phyloP scores from a whole-genome alignment of 1,139 yeast species.

The Suzukiozyma palmioleophila region DNA sequence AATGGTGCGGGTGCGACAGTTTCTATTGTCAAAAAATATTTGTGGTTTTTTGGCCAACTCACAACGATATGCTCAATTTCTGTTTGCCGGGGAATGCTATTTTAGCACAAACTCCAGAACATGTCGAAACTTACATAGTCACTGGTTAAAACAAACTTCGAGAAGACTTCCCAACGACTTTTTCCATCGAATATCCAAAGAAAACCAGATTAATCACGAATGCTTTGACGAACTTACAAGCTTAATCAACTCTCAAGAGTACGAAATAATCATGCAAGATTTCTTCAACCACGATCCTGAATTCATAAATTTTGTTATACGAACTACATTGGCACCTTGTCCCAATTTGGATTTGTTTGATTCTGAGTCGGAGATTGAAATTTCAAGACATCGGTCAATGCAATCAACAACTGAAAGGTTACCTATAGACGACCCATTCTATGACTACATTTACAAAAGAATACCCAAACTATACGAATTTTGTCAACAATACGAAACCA shows the following conservation, averaged over 20 bases:
- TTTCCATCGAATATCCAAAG: background rate
- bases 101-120: background rate
- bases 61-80: background rate
- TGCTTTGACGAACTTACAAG: background rate
- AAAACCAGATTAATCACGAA: background rate
- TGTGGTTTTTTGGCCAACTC: background rate
- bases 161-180: background rate
- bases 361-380: slow-evolving; percentile 3
- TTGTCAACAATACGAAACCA: slow-evolving; percentile 2
- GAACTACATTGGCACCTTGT: background rate
- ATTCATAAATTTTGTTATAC: slow-evolving; percentile 1
- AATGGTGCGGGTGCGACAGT: background rate
- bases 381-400: background rate
- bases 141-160: slow-evolving; percentile 1
- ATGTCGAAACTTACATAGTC: background rate
- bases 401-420: slow-evolving; percentile 1
- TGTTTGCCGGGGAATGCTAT: background rate
- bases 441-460: background rate
- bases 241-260: slow-evolving; percentile 1
- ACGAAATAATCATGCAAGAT: slow-evolving; percentile 1
- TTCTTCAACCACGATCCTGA: slow-evolving; percentile 3
- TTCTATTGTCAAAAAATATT: background rate
- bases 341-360: background rate
- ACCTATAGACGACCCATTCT: slow-evolving; percentile 1
- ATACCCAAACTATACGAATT: slow-evolving; percentile 2